Conservation (phyloP, 768 basidiomycete species). For the Mycena pura region DNA sequence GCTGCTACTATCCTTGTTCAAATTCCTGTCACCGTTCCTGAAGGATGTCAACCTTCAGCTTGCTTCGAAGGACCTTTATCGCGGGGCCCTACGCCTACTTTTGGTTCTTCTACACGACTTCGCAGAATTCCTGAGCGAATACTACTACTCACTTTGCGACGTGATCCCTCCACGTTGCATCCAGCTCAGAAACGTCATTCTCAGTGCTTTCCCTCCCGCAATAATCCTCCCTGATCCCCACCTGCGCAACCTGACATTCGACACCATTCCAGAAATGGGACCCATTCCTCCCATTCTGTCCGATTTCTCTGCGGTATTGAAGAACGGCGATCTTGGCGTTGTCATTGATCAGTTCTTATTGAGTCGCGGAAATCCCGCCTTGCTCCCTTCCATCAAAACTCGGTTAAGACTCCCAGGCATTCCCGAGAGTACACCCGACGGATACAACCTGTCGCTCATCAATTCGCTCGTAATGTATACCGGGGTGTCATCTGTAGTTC, state of each 20-base stretch:
- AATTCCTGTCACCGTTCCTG: conserved; percentile 92
- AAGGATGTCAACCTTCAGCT: conserved; percentile 80
- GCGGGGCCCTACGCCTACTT: conserved; percentile 87
- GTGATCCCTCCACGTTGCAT: conserved; percentile 92
- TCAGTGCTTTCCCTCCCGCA: conserved; percentile 90
- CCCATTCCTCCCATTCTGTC: conserved; percentile 90
- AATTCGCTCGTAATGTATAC: conserved; percentile 96
- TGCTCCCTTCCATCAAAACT: conserved; percentile 80
- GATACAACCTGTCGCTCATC: conserved; percentile 88
- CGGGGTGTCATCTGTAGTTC: conserved; percentile 90
- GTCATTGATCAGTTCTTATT: conserved; percentile 88
- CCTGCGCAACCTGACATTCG: conserved; percentile 75
- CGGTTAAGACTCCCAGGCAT: conserved; percentile 62
- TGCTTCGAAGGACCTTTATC: conserved; percentile 86
- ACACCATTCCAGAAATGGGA: conserved; percentile 87
- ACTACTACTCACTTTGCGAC: conserved; percentile 95
- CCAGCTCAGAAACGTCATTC: conserved; percentile 95
- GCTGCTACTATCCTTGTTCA: conserved; percentile 90
- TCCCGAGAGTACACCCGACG: conserved; percentile 56
- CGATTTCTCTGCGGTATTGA: conserved; percentile 86
- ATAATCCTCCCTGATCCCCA: conserved; percentile 87
- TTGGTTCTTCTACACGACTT: conserved; percentile 98
- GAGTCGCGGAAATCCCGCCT: conserved; percentile 72
- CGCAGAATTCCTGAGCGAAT: conserved; percentile 96
- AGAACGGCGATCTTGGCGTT: conserved; percentile 77